These are phyloP conservation scores for Neoboletus brunneissimus DNA, from an alignment of 768 basidiomycete genomes.

Conservation along the genomic window DNA sequence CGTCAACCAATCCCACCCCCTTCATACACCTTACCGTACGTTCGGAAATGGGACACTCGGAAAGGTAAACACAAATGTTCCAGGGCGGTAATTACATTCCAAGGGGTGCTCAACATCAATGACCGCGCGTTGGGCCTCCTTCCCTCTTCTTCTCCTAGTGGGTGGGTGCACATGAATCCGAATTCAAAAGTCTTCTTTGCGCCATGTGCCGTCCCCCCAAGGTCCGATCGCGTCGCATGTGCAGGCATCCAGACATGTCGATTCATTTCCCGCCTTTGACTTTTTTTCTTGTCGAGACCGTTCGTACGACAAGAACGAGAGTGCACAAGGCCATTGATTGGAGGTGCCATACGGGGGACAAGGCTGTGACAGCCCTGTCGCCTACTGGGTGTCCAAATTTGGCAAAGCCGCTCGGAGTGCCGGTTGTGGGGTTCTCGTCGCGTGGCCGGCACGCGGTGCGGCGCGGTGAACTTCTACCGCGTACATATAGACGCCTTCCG, in stretches of 20 bases:
- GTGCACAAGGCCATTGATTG: background rate
- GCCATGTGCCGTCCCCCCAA: background rate
- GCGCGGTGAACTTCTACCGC: conserved; percentile 3
- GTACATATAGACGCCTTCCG: background rate
- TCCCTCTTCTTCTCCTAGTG: background rate
- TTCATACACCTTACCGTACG: background rate
- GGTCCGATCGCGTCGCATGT: conserved; percentile 8
- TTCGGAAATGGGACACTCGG: background rate
- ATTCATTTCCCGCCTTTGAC: background rate
- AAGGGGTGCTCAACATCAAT: too few species aligned
- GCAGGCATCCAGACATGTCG: background rate
- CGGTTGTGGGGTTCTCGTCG: conserved; percentile 3
- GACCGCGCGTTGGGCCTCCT: background rate
- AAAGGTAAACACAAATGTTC: background rate
- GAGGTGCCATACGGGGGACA: background rate
- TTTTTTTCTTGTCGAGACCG: background rate
- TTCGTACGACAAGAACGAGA: background rate
- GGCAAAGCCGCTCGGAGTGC: background rate
- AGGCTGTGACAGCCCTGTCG: background rate
- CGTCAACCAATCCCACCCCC: background rate
- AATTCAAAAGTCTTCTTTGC: background rate
- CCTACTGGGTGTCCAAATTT: background rate
- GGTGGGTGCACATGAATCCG: background rate
- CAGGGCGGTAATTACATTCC: conserved; percentile 7
- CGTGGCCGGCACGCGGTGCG: conserved; percentile 11